phyloP scores from a whole-genome alignment of 225 moss, liverwort and hornwort species.

The Asterella californica region DNA sequence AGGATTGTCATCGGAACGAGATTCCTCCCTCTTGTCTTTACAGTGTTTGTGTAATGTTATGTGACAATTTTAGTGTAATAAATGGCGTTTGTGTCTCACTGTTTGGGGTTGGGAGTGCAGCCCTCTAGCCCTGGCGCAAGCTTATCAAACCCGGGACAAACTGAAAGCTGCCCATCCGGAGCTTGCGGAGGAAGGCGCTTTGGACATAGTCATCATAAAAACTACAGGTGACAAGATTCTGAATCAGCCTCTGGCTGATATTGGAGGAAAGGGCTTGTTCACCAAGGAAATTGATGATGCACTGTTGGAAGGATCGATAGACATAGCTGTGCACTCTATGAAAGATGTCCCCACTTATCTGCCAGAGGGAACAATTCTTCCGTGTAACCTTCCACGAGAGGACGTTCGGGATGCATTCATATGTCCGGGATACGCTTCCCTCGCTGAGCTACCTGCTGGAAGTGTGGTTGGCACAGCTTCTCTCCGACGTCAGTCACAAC shows the following conservation, averaged over 20 bases:
- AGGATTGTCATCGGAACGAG: no score
- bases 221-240: slow-evolving; percentile 94
- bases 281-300: slow-evolving; percentile 97
- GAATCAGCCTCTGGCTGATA: slow-evolving; percentile 88
- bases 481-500: slow-evolving; percentile 83
- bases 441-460: slow-evolving; percentile 80
- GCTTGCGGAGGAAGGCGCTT: slow-evolving; percentile 75
- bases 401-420: slow-evolving; percentile 95
- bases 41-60: background rate
- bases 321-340: slow-evolving; percentile 97
- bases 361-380: slow-evolving; percentile 40
- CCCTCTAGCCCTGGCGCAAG: slow-evolving; percentile 90
- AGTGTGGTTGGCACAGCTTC: slow-evolving; percentile 92
- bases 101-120: slow-evolving; percentile 36
- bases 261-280: slow-evolving; percentile 92
- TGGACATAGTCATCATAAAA: slow-evolving; percentile 90
- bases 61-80: background rate
- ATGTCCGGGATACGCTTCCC: slow-evolving; percentile 61
- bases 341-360: slow-evolving; percentile 60
- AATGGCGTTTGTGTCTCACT: background rate
- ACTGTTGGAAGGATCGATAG: slow-evolving; percentile 64
- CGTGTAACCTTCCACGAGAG: slow-evolving; percentile 51
- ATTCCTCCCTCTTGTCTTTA: no score
- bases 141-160: slow-evolving; percentile 89
- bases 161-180: slow-evolving; percentile 80